Conservation (phyloP, 257 asterid species). For the Jasminum sambac region DNA sequence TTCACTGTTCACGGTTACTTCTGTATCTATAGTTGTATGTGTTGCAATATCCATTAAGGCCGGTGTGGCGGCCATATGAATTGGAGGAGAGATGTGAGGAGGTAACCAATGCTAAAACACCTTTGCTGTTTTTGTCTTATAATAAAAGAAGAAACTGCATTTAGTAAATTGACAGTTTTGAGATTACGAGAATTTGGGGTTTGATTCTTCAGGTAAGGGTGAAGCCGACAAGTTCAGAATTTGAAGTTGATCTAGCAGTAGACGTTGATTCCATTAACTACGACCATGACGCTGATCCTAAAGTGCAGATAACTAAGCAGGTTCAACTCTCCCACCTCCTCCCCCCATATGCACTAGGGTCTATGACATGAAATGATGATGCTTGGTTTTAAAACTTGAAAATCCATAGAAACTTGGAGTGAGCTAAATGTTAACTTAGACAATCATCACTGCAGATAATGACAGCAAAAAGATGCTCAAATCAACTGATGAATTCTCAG, state of each 20-base stretch:
- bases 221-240: slow-evolving; percentile 50
- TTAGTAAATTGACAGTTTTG: slow-evolving; percentile 14
- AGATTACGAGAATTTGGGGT: slow-evolving; percentile 14
- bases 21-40: slow-evolving; percentile 51
- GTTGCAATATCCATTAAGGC: slow-evolving; percentile 80
- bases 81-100: slow-evolving; percentile 64
- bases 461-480: slow-evolving; percentile 12
- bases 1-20: slow-evolving; percentile 5
- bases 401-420: background rate
- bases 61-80: slow-evolving; percentile 84
- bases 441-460: background rate
- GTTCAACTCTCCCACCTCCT: slow-evolving; percentile 27
- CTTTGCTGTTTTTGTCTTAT: slow-evolving; percentile 6
- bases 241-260: slow-evolving; percentile 77
- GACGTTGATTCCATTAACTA: slow-evolving; percentile 66
- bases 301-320: slow-evolving; percentile 52
- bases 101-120: slow-evolving; percentile 38
- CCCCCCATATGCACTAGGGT: background rate
- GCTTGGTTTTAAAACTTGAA: background rate
- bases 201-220: slow-evolving; percentile 67
- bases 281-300: slow-evolving; percentile 47
- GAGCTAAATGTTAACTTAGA: slow-evolving; percentile 5
- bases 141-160: slow-evolving; percentile 5
- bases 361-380: background rate
- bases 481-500: background rate